These are phyloP conservation scores for Euclidium syriacum DNA, from an alignment of 345 rosid genomes.

Conservation along the genomic window DNA sequence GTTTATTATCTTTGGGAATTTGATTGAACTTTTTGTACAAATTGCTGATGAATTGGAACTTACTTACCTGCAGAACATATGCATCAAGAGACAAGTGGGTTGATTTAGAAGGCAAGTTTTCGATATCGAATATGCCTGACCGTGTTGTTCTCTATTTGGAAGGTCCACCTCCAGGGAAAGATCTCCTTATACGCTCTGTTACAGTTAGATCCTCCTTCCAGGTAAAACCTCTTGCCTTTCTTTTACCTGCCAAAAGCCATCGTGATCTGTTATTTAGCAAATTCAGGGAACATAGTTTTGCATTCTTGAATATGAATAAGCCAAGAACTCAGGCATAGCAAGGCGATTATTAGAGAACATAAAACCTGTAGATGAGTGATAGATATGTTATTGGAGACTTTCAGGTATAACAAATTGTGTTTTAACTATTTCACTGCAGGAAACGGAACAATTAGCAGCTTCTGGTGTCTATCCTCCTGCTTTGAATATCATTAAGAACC, in stretches of 20 bases:
- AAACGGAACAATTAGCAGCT: neutral
- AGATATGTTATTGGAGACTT: neutral
- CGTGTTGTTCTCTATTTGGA: constrained; percentile 73
- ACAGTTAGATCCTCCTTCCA: constrained; percentile 40
- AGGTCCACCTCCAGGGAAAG: constrained; percentile 86
- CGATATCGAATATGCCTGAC: constrained; percentile 55
- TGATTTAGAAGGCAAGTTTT: constrained; percentile 68
- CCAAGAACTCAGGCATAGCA: neutral
- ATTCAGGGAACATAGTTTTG: neutral
- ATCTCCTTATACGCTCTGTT: constrained; percentile 72
- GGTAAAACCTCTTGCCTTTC: constrained; percentile 29
- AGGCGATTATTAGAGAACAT: neutral
- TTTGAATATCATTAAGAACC: constrained; percentile 52
- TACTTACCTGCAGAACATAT: constrained; percentile 44
- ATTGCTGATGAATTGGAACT: neutral
- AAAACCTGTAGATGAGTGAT: neutral
- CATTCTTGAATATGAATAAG: neutral
- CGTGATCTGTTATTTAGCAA: neutral
- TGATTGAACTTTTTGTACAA: neutral
- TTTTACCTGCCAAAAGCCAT: neutral
- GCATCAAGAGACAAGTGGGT: constrained; percentile 65
- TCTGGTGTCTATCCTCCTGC: neutral
- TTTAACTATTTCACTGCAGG: constrained; percentile 10
- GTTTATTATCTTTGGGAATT: constrained; percentile 2
- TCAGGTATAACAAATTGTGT: neutral